phyloP scores from a whole-genome alignment of 495 filamentous ascomycete species.

The Tuber melanosporum region DNA sequence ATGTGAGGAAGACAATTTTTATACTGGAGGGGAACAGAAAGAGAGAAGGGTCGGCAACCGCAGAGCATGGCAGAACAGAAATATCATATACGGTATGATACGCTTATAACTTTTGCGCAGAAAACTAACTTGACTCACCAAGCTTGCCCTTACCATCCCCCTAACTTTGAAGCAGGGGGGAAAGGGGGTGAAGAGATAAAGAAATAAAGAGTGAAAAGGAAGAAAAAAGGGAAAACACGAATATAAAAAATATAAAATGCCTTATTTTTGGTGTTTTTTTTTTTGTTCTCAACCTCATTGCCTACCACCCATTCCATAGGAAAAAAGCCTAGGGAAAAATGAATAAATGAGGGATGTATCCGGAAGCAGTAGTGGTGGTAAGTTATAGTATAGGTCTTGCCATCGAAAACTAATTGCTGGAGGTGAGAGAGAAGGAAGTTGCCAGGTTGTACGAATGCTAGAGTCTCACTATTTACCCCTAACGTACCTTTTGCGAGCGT shows the following conservation, averaged over 20 bases:
- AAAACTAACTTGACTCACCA: not conserved
- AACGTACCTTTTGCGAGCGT: slow-evolving; percentile 3
- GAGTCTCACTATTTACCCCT: slow-evolving; percentile 2
- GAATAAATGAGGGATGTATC: not conserved
- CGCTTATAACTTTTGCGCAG: not conserved
- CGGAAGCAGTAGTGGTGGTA: not conserved
- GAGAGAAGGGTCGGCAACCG: not conserved
- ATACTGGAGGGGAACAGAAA: not conserved
- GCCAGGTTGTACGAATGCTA: not conserved
- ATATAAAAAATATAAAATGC: not conserved
- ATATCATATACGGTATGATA: not conserved
- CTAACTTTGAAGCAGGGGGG: not conserved
- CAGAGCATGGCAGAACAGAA: not conserved
- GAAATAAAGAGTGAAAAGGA: not conserved
- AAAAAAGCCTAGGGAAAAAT: not conserved
- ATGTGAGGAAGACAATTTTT: not conserved
- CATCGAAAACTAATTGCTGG: not conserved
- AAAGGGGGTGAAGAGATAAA: not conserved
- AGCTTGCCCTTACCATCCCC: not conserved
- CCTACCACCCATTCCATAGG: not conserved
- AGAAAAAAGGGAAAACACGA: not conserved
- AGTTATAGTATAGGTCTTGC: not conserved
- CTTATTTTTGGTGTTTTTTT: not conserved
- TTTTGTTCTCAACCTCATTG: not conserved
- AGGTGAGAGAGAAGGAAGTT: not conserved